Conservation (phyloP, 2,329 filamentous ascomycete species). For the Fusarium scirpi region DNA sequence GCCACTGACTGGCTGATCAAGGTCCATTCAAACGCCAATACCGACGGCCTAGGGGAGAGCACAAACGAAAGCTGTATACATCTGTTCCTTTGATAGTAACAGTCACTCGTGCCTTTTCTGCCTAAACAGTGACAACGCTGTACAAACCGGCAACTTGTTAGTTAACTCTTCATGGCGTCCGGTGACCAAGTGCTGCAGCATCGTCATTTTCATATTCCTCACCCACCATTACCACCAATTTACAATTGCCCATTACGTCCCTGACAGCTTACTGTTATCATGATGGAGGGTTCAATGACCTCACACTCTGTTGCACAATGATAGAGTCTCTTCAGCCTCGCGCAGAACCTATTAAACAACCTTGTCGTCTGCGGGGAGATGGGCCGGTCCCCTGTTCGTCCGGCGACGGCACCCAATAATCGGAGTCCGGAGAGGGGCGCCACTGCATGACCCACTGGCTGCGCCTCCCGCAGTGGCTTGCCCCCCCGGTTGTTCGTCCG, state of each 20-base stretch:
- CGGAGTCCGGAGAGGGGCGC: slow-evolving; percentile 35
- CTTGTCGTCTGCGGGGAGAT: slow-evolving; percentile 34
- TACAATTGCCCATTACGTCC: slow-evolving; percentile 5
- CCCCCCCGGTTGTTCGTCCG: slow-evolving; percentile 37
- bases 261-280: slow-evolving; percentile 16
- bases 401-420: slow-evolving; percentile 33
- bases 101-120: slow-evolving; percentile 21
- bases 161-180: neutral
- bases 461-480: slow-evolving; percentile 51
- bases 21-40: slow-evolving; percentile 8
- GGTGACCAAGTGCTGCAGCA: slow-evolving; percentile 10
- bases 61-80: slow-evolving; percentile 14
- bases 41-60: slow-evolving; percentile 3
- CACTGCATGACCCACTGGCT: slow-evolving; percentile 45
- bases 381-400: slow-evolving; percentile 26
- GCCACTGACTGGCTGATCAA: slow-evolving; percentile 16
- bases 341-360: slow-evolving; percentile 12
- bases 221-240: slow-evolving; percentile 15
- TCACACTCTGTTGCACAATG: slow-evolving; percentile 28
- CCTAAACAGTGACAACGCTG: slow-evolving; percentile 18
- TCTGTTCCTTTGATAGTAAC: neutral
- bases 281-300: slow-evolving; percentile 42
- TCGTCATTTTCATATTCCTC: slow-evolving; percentile 10
- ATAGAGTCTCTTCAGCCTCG: slow-evolving; percentile 38
- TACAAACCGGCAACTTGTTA: slow-evolving; percentile 2